Percentiles rank a stretch among this genome's conserved stretches.
These are phyloP conservation scores for Smallanthus sonchifolius DNA, from an alignment of 129 eudicot species.

Conservation along the genomic window DNA sequence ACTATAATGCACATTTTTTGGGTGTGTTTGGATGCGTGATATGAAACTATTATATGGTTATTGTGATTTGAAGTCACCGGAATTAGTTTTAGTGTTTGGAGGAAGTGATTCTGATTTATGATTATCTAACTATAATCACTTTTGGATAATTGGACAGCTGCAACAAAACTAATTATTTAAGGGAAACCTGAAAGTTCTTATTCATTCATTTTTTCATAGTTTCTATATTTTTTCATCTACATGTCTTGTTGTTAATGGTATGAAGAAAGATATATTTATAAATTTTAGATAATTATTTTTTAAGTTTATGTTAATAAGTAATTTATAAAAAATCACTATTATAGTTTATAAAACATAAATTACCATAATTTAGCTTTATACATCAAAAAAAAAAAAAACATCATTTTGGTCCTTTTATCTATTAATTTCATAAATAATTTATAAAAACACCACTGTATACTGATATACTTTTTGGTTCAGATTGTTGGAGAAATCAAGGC, in stretches of 20 bases:
- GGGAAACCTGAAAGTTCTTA: too few species aligned
- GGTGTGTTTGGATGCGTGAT: not conserved
- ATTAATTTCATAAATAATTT: not conserved
- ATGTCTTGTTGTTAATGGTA: not conserved
- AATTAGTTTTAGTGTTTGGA: not conserved
- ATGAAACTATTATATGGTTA: not conserved
- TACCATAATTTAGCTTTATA: not conserved
- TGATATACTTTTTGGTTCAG: conserved; percentile 35
- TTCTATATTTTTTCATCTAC: not conserved
- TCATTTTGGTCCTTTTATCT: not conserved
- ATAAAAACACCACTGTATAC: not conserved
- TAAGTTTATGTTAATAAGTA: too few species aligned
- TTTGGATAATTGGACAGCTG: not conserved
- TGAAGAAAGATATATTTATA: not conserved
- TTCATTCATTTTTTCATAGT: not conserved
- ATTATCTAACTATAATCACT: not conserved
- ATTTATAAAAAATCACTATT: not conserved
- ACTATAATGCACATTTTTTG: not conserved
- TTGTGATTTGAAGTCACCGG: not conserved
- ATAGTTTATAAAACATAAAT: not conserved
- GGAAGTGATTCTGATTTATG: not conserved
- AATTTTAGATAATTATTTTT: not conserved
- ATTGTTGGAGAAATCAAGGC: conserved; percentile 95
- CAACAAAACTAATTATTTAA: not conserved
- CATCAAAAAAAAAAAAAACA: not conserved